These are phyloP conservation scores for Zopfochytrium polystomum DNA, from an alignment of 371 early-diverging fungal genomes.

Conservation along the genomic window DNA sequence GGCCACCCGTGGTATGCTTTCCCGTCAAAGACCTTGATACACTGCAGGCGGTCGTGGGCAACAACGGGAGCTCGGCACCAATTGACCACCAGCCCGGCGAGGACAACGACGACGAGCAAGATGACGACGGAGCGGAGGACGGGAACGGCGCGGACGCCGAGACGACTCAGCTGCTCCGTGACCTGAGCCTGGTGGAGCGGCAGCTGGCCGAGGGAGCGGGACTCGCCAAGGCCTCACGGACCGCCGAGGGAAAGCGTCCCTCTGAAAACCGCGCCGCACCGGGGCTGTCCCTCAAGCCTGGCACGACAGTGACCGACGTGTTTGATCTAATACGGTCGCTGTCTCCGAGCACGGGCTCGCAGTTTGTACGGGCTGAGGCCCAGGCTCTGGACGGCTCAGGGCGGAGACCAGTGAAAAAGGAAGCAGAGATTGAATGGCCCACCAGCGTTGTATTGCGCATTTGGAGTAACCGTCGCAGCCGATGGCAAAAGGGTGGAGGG, in stretches of 20 bases:
- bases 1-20: constrained; percentile 20
- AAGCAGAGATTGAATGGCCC: constrained; percentile 25
- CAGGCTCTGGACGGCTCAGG: constrained; percentile 10
- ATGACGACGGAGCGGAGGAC: neutral
- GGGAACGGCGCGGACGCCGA: neutral
- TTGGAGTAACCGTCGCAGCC: too few species aligned
- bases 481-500: too few species aligned
- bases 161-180: neutral
- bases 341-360: constrained; percentile 24
- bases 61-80: too few species aligned
- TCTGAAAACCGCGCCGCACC: neutral
- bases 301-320: constrained; percentile 24
- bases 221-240: neutral
- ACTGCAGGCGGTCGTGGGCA: neutral
- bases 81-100: too few species aligned
- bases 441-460: too few species aligned
- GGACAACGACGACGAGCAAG: neutral
- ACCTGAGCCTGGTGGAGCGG: neutral
- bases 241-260: neutral
- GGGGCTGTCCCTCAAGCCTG: constrained; percentile 24
- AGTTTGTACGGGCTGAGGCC: constrained; percentile 28
- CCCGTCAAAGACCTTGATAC: constrained; percentile 26
- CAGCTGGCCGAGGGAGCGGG: neutral
- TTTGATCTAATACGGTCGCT: constrained; percentile 20
- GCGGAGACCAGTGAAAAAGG: constrained; percentile 20